Base-by-base conservation (phyloP, 2,329 filamentous ascomycete genomes). In the Penicillium sumatraense region DNA sequence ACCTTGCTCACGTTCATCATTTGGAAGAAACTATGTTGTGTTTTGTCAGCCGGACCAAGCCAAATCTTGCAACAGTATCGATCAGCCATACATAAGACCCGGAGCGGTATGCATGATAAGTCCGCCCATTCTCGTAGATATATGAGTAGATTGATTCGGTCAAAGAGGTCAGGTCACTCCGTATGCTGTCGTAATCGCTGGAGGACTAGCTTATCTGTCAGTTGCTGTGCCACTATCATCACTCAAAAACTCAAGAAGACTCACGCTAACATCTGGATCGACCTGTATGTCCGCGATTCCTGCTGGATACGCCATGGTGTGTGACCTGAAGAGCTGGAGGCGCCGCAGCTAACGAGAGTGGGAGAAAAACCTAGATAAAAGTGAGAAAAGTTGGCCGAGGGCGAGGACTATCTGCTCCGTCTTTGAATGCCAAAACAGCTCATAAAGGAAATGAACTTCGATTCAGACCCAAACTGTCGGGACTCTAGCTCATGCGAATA, bases 81-180 rank as follows among this genome's bases (percentile, higher is more conserved):
- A 8, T 5, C 14, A 13, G 11, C 51, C 61, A 40, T 52, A 62
- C 60, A 57, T 62, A 62, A 27, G 55, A 44, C 13, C 58, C 60
- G 3, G 58, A 49, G n/a, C 65, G 65, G 49, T 63, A 71, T n/a
- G 67, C 62, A 49, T 70, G 68, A 51, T 73, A 73, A 14, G 63
- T 66, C 2, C 70, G 64, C n/a, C 70, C 70, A 49, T 73, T 70
- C 50, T 71, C 68, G 48, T 66, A 66, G 10, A 64, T 55, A 40
- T 64, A 62, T 16, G 55, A 60, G 23, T 54, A 58, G 5, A 64
- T 42, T 0, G 60, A 64, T 18, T 59, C 59, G 7, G 57, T 51
- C 14, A 66, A 38, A 20, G 63, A 66, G 7, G 62, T 60, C 54
- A 62, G 21, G 18, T 63, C 60, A 42, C 57, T 63, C 5, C 58